Percentiles rank a stretch among this genome's conserved stretches.
phyloP scores from a whole-genome alignment of 129 eudicot species.

The Tanacetum coccineum region DNA sequence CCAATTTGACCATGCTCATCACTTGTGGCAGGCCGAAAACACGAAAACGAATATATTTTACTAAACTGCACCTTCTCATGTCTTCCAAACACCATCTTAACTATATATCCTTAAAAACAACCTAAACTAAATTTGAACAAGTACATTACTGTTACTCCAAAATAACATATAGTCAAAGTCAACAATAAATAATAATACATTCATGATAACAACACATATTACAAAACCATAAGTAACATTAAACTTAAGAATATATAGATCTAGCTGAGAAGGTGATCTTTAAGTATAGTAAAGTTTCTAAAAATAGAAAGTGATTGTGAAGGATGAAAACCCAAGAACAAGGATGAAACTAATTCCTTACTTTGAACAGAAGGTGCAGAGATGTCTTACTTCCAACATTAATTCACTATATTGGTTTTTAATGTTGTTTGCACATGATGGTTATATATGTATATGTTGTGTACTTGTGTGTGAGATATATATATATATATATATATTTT shows the following conservation, averaged over 20 bases:
- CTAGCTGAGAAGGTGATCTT: no score
- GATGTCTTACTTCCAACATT: constrained; percentile 60
- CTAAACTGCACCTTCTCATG: constrained; percentile 58
- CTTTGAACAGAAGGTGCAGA: constrained; percentile 53
- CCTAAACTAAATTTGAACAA: background rate
- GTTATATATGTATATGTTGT: background rate
- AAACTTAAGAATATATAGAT: constrained; percentile 15
- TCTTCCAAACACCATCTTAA: constrained; percentile 42
- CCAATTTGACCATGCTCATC: constrained; percentile 80
- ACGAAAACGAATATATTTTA: constrained; percentile 67
- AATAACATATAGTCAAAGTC: no score
- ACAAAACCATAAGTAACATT: constrained; percentile 12
- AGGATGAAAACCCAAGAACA: constrained; percentile 36
- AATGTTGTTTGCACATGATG: constrained; percentile 21
- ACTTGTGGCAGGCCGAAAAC: constrained; percentile 48
- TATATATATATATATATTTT: background rate
- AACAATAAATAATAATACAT: constrained; percentile 15
- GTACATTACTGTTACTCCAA: no score
- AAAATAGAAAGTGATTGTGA: constrained; percentile 25
- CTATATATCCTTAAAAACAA: constrained; percentile 10
- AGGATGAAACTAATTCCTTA: constrained; percentile 41
- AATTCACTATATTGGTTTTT: constrained; percentile 32
- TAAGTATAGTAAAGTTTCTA: background rate
- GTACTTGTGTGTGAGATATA: background rate
- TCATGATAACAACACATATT: constrained; percentile 8